These are phyloP conservation scores for Lachnellula subtilissima DNA, from an alignment of 2,329 filamentous ascomycete species.

Conservation along the genomic window DNA sequence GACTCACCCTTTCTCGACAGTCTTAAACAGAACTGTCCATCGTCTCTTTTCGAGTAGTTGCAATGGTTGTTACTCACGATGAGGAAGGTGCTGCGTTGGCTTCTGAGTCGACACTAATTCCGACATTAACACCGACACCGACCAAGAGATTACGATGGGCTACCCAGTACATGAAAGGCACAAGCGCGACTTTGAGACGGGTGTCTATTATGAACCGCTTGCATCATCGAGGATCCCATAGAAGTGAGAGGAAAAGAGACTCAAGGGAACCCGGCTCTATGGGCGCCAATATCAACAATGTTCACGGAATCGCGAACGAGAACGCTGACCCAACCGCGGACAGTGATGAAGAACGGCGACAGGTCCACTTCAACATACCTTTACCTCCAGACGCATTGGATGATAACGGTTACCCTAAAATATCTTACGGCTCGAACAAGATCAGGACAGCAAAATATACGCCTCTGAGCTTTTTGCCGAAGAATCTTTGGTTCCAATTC, in stretches of 20 bases:
- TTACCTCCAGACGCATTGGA: conserved; percentile 71
- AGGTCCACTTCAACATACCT: conserved; percentile 80
- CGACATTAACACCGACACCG: conserved; percentile 40
- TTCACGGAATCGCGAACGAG: conserved; percentile 25
- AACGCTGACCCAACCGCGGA: conserved; percentile 33
- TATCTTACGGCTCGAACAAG: conserved; percentile 82
- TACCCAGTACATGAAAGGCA: conserved; percentile 77
- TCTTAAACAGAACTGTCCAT: too few relatives aligned
- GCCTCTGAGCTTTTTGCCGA: conserved; percentile 87
- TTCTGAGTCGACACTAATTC: conserved; percentile 33
- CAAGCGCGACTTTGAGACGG: conserved; percentile 73
- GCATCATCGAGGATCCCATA: conserved; percentile 50
- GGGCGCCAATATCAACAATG: conserved; percentile 18
- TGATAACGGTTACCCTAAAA: conserved; percentile 69
- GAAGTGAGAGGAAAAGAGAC: conserved; percentile 64
- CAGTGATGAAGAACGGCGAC: conserved; percentile 41
- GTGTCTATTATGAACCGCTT: conserved; percentile 74
- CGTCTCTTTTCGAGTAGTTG: too few relatives aligned
- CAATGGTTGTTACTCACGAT: too few relatives aligned
- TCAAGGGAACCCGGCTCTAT: conserved; percentile 32
- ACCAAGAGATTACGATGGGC: conserved; percentile 90
- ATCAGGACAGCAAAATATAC: conserved; percentile 98
- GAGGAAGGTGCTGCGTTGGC: too few relatives aligned
- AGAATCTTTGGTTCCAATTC: conserved; percentile 96
- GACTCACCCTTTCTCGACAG: too few relatives aligned